A percentile compares a stretch with the other conserved stretches of the same genome.
Conservation (phyloP, 768 basidiomycete genomes). For the Albatrellus ellisii region DNA sequence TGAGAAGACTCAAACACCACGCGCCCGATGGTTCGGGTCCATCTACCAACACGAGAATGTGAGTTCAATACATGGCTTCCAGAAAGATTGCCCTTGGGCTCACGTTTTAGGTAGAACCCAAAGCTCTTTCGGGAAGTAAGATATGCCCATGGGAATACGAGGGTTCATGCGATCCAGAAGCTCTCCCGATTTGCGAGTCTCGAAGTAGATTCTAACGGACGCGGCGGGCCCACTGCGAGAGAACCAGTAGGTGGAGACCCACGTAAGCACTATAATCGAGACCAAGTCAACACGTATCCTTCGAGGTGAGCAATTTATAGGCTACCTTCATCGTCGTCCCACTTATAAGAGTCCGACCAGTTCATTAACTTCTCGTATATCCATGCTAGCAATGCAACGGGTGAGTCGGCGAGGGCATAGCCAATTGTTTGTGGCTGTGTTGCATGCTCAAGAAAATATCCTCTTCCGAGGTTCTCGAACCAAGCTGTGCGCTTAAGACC, state of each 20-base stretch:
- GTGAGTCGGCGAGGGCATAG: conserved; percentile 41
- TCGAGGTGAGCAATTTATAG: neutral
- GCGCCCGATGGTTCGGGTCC: conserved; percentile 15
- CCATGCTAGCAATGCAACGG: conserved; percentile 28
- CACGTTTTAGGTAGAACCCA: neutral
- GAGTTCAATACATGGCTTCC: neutral
- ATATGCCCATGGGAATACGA: conserved; percentile 18
- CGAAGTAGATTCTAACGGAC: conserved; percentile 21
- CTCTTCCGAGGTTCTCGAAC: conserved; percentile 21
- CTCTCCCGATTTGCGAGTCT: conserved; percentile 10
- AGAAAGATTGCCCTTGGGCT: neutral
- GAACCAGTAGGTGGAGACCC: conserved; percentile 27
- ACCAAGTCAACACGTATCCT: no score
- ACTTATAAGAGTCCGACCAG: conserved; percentile 33
- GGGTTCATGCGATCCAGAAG: neutral
- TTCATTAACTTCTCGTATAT: conserved; percentile 19
- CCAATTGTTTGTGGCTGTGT: conserved; percentile 24
- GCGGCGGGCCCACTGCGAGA: conserved; percentile 22
- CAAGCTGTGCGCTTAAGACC: conserved; percentile 22
- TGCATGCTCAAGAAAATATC: conserved; percentile 26
- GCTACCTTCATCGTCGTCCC: conserved; percentile 41
- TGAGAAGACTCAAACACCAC: conserved; percentile 18
- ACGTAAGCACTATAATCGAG: conserved; percentile 22
- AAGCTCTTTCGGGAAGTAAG: conserved; percentile 20
- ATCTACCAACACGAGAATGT: conserved; percentile 6